Conservation (phyloP, 2,329 filamentous ascomycete genomes). For the Aspergillus eucalypticola region DNA sequence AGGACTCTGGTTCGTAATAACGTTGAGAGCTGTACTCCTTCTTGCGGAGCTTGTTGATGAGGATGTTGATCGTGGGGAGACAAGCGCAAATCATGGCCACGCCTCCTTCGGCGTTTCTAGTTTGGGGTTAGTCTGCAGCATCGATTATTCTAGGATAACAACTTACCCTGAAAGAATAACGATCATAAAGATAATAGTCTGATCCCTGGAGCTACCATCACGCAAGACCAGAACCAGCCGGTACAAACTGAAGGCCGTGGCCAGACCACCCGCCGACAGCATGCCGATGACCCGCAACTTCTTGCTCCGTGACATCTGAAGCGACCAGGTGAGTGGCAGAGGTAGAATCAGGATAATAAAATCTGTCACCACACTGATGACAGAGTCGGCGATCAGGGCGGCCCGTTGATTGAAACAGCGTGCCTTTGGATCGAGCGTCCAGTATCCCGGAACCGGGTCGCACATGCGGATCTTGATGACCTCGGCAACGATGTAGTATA, state of each 20-base stretch:
- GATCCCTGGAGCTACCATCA: slow-evolving; percentile 32
- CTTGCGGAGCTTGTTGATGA: slow-evolving; percentile 28
- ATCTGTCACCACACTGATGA: slow-evolving; percentile 42
- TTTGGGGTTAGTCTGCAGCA: background rate
- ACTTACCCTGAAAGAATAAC: slow-evolving; percentile 43
- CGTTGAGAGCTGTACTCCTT: slow-evolving; percentile 29
- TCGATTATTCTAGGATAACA: background rate
- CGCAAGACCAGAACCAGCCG: slow-evolving; percentile 38
- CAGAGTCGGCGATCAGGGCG: slow-evolving; percentile 41
- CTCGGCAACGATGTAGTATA: slow-evolving; percentile 40
- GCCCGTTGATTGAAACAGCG: slow-evolving; percentile 40
- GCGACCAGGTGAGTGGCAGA: slow-evolving; percentile 41
- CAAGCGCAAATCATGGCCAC: slow-evolving; percentile 42
- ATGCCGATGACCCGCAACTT: slow-evolving; percentile 42
- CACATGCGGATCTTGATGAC: slow-evolving; percentile 44
- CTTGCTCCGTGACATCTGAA: slow-evolving; percentile 39
- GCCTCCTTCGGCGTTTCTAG: slow-evolving; percentile 40
- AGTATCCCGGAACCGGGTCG: slow-evolving; percentile 38
- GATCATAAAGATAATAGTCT: slow-evolving; percentile 38
- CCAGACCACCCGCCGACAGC: slow-evolving; percentile 41
- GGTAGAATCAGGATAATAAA: slow-evolving; percentile 40
- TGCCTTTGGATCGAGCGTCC: slow-evolving; percentile 26
- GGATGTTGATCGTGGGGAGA: slow-evolving; percentile 36
- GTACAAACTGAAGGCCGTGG: slow-evolving; percentile 41
- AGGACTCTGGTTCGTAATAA: slow-evolving; percentile 31